Conservation (phyloP, 495 filamentous ascomycete species). For the Diplogelasinospora grovesii region DNA sequence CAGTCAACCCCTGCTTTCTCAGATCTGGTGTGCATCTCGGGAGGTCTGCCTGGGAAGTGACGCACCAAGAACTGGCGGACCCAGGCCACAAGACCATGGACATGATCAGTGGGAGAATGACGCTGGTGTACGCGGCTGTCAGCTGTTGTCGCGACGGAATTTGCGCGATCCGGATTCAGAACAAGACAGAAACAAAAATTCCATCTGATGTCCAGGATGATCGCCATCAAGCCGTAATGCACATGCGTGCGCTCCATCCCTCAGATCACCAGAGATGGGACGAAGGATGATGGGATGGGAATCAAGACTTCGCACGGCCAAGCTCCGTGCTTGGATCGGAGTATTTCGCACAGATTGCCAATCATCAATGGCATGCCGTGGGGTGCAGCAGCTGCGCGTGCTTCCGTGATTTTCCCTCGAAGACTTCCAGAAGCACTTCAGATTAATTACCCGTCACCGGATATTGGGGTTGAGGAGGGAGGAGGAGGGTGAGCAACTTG, state of each 20-base stretch:
- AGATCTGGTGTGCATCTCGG: slow-evolving; percentile 20
- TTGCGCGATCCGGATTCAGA: slow-evolving; percentile 6
- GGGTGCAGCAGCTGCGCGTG: slow-evolving; percentile 11
- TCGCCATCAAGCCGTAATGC: slow-evolving; percentile 12
- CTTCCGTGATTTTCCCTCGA: slow-evolving; percentile 24
- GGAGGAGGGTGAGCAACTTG: slow-evolving; percentile 1
- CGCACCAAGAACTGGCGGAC: neutral
- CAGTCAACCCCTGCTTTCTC: slow-evolving; percentile 1
- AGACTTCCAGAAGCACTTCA: slow-evolving; percentile 29
- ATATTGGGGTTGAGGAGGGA: slow-evolving; percentile 13
- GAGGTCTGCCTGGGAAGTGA: slow-evolving; percentile 1
- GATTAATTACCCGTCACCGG: slow-evolving; percentile 21
- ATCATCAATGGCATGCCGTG: slow-evolving; percentile 14
- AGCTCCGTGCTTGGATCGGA: slow-evolving; percentile 16
- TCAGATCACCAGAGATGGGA: slow-evolving; percentile 19
- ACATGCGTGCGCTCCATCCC: too few species aligned
- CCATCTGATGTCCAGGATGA: slow-evolving; percentile 15
- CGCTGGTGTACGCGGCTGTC: too few species aligned
- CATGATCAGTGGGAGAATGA: neutral
- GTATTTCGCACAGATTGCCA: slow-evolving; percentile 11
- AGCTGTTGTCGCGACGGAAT: slow-evolving; percentile 4
- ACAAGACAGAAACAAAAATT: neutral
- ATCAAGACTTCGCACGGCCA: too few species aligned
- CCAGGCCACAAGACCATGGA: neutral
- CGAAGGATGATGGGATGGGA: slow-evolving; percentile 11